These are phyloP conservation scores for Umbilicus rupestris DNA, from an alignment of 164 flowering plant species.

Conservation along the genomic window DNA sequence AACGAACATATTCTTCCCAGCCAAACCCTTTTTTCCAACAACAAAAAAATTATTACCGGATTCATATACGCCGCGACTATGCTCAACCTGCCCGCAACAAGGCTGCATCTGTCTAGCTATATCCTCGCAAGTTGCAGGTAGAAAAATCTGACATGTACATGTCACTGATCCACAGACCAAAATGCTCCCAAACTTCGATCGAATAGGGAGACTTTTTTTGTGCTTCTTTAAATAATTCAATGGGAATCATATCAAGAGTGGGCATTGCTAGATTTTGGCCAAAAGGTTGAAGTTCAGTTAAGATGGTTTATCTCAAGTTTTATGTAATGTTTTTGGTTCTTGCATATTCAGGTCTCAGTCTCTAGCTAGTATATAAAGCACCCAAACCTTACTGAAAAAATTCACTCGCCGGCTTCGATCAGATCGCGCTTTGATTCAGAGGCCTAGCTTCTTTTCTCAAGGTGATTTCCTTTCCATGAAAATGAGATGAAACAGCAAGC, in stretches of 20 bases:
- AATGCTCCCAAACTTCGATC: constrained; percentile 3
- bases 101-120: no score
- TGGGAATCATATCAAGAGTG: constrained; percentile 28
- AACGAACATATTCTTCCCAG: constrained; percentile 26
- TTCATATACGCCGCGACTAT: constrained; percentile 19
- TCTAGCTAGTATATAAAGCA: neutral
- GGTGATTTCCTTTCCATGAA: neutral
- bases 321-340: constrained; percentile 6
- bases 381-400: neutral
- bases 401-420: neutral
- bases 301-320: neutral
- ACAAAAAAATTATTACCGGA: no score
- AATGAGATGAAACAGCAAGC: neutral
- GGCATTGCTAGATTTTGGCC: constrained; percentile 7
- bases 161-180: constrained; percentile 1
- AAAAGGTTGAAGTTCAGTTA: neutral
- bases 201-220: constrained; percentile 15
- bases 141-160: constrained; percentile 3
- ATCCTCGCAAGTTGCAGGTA: neutral
- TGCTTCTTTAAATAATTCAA: constrained; percentile 22
- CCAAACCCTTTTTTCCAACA: neutral
- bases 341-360: neutral
- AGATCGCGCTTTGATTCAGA: neutral
- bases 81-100: constrained; percentile 11
- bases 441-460: neutral